Evolutionary conservation across 2,329 filamentous ascomycete species (phyloP).

Genomic region (Sporothrix sp.): DNA sequence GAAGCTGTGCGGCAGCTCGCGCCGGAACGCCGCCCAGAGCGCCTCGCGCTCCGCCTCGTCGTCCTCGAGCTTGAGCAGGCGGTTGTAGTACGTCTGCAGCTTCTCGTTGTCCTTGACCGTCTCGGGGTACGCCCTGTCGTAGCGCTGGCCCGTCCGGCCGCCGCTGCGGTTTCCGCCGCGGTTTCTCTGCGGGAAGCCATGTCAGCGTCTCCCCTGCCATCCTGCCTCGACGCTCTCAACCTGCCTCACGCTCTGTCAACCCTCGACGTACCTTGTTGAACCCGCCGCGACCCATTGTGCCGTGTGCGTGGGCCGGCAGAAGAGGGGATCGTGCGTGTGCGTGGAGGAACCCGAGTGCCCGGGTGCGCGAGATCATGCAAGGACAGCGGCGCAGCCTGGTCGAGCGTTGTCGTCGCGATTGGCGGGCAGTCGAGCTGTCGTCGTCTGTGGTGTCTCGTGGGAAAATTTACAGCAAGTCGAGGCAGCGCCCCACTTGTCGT

Average conservation of each 20-base stretch:
- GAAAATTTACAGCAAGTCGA: slow-evolving; percentile 5
- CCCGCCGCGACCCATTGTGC: slow-evolving; percentile 17
- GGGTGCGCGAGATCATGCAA: background rate
- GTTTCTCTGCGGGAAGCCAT: slow-evolving; percentile 18
- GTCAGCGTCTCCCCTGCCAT: background rate
- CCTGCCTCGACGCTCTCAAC: too few relatives aligned
- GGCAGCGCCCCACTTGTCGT: slow-evolving; percentile 1
- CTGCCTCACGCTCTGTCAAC: too few relatives aligned
- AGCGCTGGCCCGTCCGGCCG: slow-evolving; percentile 31
- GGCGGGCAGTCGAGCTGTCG: background rate
- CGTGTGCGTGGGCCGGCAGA: background rate
- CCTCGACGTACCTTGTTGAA: too few relatives aligned
- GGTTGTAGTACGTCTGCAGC: slow-evolving; percentile 80
- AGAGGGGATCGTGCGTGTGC: background rate
- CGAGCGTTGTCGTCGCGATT: background rate
- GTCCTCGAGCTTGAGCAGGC: slow-evolving; percentile 62
- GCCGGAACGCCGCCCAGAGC: slow-evolving; percentile 77
- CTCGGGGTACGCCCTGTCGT: slow-evolving; percentile 41
- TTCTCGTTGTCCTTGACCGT: slow-evolving; percentile 72
- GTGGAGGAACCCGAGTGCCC: background rate
- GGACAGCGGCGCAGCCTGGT: background rate
- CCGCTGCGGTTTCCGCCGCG: slow-evolving; percentile 26
- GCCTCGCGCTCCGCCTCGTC: slow-evolving; percentile 54
- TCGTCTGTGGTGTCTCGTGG: too few relatives aligned
- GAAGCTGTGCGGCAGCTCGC: slow-evolving; percentile 93